Percentiles rank a stretch among this genome's conserved stretches.
Conservation (phyloP, 192 early-diverging fungal species). For the Coemansia sp. region DNA sequence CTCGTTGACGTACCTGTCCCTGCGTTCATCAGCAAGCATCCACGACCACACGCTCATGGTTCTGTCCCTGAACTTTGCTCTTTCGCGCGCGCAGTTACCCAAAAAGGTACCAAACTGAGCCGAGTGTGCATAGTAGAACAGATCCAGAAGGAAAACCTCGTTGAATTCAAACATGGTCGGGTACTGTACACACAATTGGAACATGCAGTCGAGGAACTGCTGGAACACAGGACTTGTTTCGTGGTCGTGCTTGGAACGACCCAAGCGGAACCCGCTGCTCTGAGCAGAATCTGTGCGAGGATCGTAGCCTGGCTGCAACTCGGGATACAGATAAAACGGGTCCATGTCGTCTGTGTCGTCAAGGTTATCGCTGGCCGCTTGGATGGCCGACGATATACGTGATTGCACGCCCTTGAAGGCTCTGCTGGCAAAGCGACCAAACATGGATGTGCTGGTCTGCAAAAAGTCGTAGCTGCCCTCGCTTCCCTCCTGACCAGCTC, state of each 20-base stretch:
- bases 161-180: constrained; percentile 94
- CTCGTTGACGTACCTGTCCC: constrained; percentile 16
- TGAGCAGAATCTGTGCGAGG: not conserved
- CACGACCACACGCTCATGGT: constrained; percentile 83
- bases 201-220: constrained; percentile 97
- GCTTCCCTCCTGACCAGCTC: no score
- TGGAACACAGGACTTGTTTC: constrained; percentile 96
- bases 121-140: constrained; percentile 86
- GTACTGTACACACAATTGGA: constrained; percentile 85
- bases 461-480: constrained; percentile 26
- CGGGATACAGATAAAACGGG: constrained; percentile 35
- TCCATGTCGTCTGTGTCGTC: constrained; percentile 41
- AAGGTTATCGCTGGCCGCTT: constrained; percentile 42
- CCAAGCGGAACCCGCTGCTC: constrained; percentile 32
- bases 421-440: constrained; percentile 47
- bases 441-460: constrained; percentile 37
- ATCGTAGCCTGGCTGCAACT: constrained; percentile 42
- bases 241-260: constrained; percentile 57
- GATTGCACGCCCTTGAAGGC: constrained; percentile 46
- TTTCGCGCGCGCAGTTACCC: constrained; percentile 87
- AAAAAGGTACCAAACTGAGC: constrained; percentile 96
- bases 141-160: constrained; percentile 74
- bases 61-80: constrained; percentile 40
- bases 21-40: constrained; percentile 35
- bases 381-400: constrained; percentile 49